Evolutionary conservation across 208 protist genomes (phyloP).

Genomic region (Phytomonas francai): DNA sequence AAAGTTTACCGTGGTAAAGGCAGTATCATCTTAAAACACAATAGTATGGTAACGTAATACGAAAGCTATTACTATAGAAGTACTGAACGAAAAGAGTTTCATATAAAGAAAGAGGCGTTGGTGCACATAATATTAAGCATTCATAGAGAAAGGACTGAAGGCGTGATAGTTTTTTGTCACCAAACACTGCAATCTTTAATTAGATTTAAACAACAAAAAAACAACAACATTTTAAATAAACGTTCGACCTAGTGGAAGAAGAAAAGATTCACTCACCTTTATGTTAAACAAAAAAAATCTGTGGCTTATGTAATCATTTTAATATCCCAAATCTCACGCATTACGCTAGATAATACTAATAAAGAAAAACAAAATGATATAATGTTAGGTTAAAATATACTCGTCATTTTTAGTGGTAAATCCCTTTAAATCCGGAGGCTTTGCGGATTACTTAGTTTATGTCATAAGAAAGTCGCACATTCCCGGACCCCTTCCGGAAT

Average conservation of each 20-base stretch:
- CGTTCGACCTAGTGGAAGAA: constrained; percentile 1
- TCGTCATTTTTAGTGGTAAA: neutral
- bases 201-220: neutral
- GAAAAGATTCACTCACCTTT: neutral
- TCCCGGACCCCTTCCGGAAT: neutral
- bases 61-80: neutral
- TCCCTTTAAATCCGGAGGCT: neutral
- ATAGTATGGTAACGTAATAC: neutral
- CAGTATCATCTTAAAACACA: neutral
- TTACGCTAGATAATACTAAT: neutral
- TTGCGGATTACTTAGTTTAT: neutral
- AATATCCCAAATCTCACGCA: neutral
- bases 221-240: neutral
- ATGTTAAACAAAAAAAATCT: neutral
- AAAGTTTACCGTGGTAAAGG: neutral
- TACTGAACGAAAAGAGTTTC: neutral
- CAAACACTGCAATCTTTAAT: neutral
- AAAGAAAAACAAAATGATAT: neutral
- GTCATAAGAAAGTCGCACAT: neutral
- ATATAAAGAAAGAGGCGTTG: neutral
- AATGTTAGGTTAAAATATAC: neutral
- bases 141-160: neutral
- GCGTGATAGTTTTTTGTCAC: neutral
- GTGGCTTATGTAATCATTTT: neutral
- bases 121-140: neutral